Conservation (phyloP, 164 flowering plant species). For the Hamamelis virginiana region DNA sequence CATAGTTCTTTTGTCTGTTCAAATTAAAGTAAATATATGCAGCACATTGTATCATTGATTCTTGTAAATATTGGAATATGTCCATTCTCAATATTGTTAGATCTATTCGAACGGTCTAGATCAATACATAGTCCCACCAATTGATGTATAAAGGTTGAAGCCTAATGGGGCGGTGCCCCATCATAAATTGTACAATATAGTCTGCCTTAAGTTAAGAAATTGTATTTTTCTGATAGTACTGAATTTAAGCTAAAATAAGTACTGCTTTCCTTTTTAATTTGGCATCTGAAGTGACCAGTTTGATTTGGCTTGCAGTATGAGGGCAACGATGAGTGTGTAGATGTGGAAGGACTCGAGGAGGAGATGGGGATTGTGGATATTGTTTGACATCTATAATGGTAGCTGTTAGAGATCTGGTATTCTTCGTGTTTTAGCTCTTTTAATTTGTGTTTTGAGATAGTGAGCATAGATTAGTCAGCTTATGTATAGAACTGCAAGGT, state of each 20-base stretch:
- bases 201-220: neutral
- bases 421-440: neutral
- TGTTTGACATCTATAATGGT: conserved; percentile 12
- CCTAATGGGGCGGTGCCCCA: too few relatives aligned
- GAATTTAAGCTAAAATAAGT: neutral
- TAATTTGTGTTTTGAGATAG: neutral
- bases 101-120: too few relatives aligned
- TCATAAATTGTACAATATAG: neutral
- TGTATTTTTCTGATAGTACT: neutral
- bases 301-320: conserved; percentile 47
- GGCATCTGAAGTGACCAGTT: neutral
- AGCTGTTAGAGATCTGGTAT: neutral
- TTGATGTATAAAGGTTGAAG: too few relatives aligned
- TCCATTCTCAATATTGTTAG: too few relatives aligned
- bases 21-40: too few relatives aligned
- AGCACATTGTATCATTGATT: too few relatives aligned
- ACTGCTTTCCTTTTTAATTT: neutral
- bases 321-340: conserved; percentile 49
- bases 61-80: too few relatives aligned
- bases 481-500: neutral
- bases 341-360: conserved; percentile 42
- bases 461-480: neutral
- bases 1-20: too few relatives aligned
- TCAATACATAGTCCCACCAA: too few relatives aligned
- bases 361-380: conserved; percentile 36